Base-by-base conservation (phyloP, 2,329 filamentous ascomycete species). In the Penicillium sp. region DNA sequence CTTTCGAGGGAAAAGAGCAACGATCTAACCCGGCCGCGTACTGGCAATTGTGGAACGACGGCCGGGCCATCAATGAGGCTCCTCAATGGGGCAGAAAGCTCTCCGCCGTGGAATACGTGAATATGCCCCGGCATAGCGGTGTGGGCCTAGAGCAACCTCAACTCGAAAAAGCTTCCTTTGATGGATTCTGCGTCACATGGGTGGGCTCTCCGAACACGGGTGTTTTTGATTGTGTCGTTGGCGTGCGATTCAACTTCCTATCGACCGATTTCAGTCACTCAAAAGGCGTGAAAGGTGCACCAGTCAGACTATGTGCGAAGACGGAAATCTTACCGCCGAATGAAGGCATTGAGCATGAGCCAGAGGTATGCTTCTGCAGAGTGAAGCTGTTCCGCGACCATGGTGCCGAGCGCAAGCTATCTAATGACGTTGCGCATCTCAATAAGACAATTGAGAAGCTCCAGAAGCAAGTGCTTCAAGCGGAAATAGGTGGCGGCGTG, bases 201-300 rank as follows among this genome's bases (percentile, higher is more conserved):
- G 46, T 36, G 3, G 23, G 28, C 11, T 35, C 40, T 23, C 37
- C 46, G 8, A 18, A n/a, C 6, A 40, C 8, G 0, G 28, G 13
- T 1, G 71, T 78, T 51, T 78, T 82, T 4, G 87, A 94, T 60
- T 90, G 87, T 65, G 86, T 81, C 43, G 80, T 96, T 47, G 84
- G 87, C 5, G 86, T 95, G 13, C 85, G 89, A 36, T 95, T 95
- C 77, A 95, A 96, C 71, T 96, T 96, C 62, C 76, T 96, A 0
- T 96, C 90, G 0, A 96, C 90, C 11, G 90, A 96, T 64, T 96
- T 96, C 65, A 95, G 89, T 67, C 89, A 95, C 62, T 95, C 90
- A 16, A 96, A 96, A 63, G 90, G 90, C 31, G 90, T 96, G 41
- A 95, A 95, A 69, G 90, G 90, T 20, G 94, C 95, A 53, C 88